A percentile compares a stretch with the other conserved stretches of the same genome.
Evolutionary conservation across 495 filamentous ascomycete species (phyloP).

Genomic region (Trichoderma erinaceum): DNA sequence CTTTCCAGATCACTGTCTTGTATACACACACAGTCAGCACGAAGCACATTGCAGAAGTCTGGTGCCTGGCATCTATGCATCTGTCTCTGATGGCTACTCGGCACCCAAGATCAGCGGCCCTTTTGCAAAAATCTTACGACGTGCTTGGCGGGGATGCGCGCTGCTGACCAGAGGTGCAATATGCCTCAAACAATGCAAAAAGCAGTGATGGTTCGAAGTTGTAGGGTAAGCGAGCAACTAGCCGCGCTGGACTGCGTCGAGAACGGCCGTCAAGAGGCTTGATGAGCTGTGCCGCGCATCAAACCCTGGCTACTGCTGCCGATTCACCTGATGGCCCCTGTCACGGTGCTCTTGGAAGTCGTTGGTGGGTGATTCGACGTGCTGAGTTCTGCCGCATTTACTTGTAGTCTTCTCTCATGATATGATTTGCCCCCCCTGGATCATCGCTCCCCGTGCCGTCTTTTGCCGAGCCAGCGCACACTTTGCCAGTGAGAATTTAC

Average conservation of each 20-base stretch:
- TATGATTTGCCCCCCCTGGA: not conserved
- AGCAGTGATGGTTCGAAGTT: not conserved
- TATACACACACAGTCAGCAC: not conserved
- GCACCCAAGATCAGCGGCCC: not conserved
- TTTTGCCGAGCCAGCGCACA: not conserved
- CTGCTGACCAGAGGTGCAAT: not conserved
- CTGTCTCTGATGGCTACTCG: no score
- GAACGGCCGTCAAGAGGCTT: not conserved
- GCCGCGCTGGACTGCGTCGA: not conserved
- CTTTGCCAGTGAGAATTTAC: no score
- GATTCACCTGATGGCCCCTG: not conserved
- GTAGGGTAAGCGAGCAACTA: slow-evolving; percentile 8
- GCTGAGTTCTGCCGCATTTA: not conserved
- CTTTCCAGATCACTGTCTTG: not conserved
- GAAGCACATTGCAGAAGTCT: not conserved
- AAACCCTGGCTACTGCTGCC: not conserved
- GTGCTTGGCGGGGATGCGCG: not conserved
- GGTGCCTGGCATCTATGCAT: no score
- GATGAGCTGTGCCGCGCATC: not conserved
- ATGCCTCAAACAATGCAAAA: no score
- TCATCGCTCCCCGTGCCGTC: not conserved
- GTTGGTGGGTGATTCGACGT: not conserved
- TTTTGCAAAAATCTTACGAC: not conserved
- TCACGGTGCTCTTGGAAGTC: no score
- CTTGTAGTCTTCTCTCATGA: not conserved